Evolutionary conservation across 169 alveolate genomes (phyloP).

Genomic region (Hammondia hammondi): DNA sequence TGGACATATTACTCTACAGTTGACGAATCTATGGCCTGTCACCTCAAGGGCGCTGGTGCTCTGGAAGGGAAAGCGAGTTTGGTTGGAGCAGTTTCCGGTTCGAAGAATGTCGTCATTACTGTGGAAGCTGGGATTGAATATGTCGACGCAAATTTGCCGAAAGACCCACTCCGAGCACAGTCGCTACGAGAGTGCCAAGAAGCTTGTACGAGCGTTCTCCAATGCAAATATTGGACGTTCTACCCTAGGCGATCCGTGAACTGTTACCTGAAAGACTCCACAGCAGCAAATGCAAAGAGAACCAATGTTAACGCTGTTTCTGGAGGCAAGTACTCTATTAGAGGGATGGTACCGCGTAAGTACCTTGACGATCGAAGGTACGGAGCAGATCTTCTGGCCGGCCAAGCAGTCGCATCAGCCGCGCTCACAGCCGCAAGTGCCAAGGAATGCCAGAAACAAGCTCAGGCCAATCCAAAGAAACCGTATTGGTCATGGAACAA

Average conservation of each 20-base stretch:
- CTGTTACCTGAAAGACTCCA: not conserved
- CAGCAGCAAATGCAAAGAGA: not conserved
- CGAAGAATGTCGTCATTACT: not conserved
- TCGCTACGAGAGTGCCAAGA: not conserved
- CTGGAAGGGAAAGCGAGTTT: not conserved
- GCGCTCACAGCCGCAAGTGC: not conserved
- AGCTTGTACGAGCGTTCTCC: not conserved
- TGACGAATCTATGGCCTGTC: not conserved
- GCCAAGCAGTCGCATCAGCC: not conserved
- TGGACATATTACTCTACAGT: constrained; percentile 23
- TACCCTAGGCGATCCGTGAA: not conserved
- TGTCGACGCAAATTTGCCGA: not conserved
- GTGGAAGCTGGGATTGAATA: not conserved
- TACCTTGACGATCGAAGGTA: not conserved
- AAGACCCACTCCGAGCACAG: not conserved
- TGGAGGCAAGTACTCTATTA: not conserved
- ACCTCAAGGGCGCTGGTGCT: constrained; percentile 41
- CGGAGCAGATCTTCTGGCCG: not conserved
- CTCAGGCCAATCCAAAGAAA: not conserved
- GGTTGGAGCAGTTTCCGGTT: constrained; percentile 35
- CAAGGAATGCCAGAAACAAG: not conserved
- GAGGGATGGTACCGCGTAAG: not conserved
- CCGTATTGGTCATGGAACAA: not conserved
- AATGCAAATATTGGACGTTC: not conserved
- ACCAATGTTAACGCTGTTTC: not conserved